Base-by-base conservation (phyloP, 495 filamentous ascomycete genomes). In the Hypomontagnella monticulosa region DNA sequence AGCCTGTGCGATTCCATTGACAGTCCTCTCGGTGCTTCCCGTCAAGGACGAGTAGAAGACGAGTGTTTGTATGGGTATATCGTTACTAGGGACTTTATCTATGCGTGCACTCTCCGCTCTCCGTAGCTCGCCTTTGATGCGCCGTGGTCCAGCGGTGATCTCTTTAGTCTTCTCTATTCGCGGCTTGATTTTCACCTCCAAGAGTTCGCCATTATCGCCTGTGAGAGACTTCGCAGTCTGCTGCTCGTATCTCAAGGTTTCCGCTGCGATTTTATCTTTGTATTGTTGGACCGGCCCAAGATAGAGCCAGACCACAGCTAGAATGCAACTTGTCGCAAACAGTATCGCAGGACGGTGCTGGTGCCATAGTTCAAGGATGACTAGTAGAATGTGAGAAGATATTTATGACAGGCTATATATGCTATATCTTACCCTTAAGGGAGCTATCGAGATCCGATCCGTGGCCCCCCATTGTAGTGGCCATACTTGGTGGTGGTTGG, bases 1-100 rank as follows among this genome's bases (percentile, higher is more conserved):
- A 2, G 79, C 76, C 51, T 87, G 78, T 19, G 83, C 78, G 27
- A 92, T 82, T 0, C 78, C 61, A 20, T 83, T 79, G 0, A 90
- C 89, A 64, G 83, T 85, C 62, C 82, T 84, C 66, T 93, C 89
- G 15, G 93, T 97, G 34, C 83, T 89, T 11, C 85, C 90, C 15
- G 90, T 94, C 60, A 97, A 78, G 6, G 93, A 95, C 5, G 91
- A 93, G 74, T 86, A 98, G 79, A 97, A 97, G 2, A 97, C 80
- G 16, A 96, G 76, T 1, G 89, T 83, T 71, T 96, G 93, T 36
- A 96, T 87, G 51, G 76, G 56, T 36, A 38, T 69, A 42, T 73
- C 56, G 18, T 40, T 63, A 43, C 71, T 62, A 46, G 36, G 9
- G 40, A 14, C 55, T 57, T 7, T 34, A 36, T 10, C 40, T 54